phyloP scores from a whole-genome alignment of 2,329 filamentous ascomycete genomes.

The Monilinia vaccinii-corymbosi region DNA sequence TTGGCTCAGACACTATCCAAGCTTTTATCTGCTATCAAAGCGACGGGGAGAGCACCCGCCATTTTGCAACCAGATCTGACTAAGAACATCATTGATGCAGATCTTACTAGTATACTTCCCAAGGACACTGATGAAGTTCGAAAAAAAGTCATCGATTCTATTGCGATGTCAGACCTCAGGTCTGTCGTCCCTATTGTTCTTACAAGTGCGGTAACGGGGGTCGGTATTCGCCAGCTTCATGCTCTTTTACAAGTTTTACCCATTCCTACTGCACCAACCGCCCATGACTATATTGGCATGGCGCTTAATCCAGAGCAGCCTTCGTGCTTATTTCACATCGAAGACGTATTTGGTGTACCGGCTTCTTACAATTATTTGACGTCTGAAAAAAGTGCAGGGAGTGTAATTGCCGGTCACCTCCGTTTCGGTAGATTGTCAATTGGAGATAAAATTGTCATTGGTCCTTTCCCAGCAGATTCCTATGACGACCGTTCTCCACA shows the following conservation, averaged over 20 bases:
- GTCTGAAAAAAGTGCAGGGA: conserved; percentile 40
- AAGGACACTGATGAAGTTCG: conserved; percentile 50
- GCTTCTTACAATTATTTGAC: conserved; percentile 47
- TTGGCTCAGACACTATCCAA: conserved; percentile 63
- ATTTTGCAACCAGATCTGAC: conserved; percentile 55
- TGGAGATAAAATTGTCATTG: conserved; percentile 69
- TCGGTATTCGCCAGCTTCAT: conserved; percentile 72
- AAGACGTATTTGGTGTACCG: conserved; percentile 76
- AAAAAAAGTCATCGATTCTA: conserved; percentile 41
- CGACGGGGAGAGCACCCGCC: conserved; percentile 61
- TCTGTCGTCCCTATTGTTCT: conserved; percentile 71
- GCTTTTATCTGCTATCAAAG: conserved; percentile 70
- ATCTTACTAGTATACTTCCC: conserved; percentile 47
- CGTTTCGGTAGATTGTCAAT: conserved; percentile 70
- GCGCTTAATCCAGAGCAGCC: conserved; percentile 51
- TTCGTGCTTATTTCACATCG: conserved; percentile 71
- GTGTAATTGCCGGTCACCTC: conserved; percentile 78
- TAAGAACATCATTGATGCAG: conserved; percentile 35
- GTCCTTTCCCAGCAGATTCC: conserved; percentile 60
- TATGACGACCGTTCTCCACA: conserved; percentile 32
- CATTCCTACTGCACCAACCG: conserved; percentile 47
- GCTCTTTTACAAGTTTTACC: conserved; percentile 71
- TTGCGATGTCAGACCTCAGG: conserved; percentile 33
- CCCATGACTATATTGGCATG: conserved; percentile 43
- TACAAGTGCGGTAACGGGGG: conserved; percentile 78